Evolutionary conservation across 2,329 filamentous ascomycete species (phyloP).

Genomic region (Arthrobotrys sinensis): DNA sequence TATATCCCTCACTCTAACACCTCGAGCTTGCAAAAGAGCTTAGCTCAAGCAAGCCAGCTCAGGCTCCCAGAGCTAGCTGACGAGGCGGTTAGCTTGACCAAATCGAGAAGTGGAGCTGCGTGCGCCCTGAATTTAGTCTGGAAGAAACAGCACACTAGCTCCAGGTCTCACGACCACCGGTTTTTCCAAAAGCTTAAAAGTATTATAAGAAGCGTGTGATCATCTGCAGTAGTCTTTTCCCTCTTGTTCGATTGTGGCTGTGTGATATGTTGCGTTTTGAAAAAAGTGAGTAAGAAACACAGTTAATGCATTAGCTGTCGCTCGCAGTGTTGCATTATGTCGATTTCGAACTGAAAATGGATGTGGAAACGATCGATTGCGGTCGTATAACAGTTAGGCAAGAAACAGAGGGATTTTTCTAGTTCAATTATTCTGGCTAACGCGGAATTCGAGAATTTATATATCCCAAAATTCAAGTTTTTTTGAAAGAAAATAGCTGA

Average conservation of each 20-base stretch:
- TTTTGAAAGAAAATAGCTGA: background rate
- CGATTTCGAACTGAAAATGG: conserved; percentile 22
- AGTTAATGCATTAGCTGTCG: background rate
- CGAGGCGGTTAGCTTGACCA: background rate
- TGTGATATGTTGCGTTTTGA: conserved; percentile 16
- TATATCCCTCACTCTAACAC: conserved; percentile 58
- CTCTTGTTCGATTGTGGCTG: conserved; percentile 13
- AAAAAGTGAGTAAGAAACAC: background rate
- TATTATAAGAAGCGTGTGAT: conserved; percentile 11
- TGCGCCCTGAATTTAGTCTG: conserved; percentile 7
- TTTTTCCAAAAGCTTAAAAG: conserved; percentile 1
- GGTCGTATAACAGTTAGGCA: background rate
- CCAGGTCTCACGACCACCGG: background rate
- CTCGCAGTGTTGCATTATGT: conserved; percentile 18
- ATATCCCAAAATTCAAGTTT: background rate
- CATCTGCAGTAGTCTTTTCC: conserved; percentile 1
- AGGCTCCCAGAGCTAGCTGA: conserved; percentile 15
- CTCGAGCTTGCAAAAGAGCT: conserved; percentile 34
- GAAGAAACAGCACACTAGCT: background rate
- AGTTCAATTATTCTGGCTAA: background rate
- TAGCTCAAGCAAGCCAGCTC: conserved; percentile 34
- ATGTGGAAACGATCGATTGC: background rate
- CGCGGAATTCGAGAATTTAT: conserved; percentile 6
- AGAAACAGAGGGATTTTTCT: conserved; percentile 1
- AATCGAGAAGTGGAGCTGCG: conserved; percentile 15